These are phyloP conservation scores for Orbilia javanica DNA, from an alignment of 2,329 filamentous ascomycete species.

Conservation along the genomic window DNA sequence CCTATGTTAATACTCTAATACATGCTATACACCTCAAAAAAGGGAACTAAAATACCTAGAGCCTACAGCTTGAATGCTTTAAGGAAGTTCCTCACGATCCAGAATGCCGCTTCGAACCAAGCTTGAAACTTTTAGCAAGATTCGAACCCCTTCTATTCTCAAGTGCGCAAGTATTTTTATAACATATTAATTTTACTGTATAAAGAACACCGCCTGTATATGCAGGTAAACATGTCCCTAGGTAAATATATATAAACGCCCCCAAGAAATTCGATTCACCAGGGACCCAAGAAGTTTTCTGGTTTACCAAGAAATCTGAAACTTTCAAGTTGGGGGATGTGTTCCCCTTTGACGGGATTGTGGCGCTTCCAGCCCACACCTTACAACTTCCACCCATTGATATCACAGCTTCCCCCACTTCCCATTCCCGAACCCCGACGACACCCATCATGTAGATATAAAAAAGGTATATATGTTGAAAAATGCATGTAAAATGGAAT, in stretches of 20 bases:
- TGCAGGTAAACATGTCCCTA: no score
- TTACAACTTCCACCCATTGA: not conserved
- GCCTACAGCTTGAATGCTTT: not conserved
- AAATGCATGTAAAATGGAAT: not conserved
- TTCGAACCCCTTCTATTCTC: not conserved
- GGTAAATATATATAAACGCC: no score
- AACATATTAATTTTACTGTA: constrained; percentile 1
- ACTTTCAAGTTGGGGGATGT: not conserved
- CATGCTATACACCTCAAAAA: not conserved
- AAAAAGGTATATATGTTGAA: not conserved
- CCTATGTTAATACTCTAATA: not conserved
- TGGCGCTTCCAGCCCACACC: not conserved
- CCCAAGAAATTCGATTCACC: not conserved
- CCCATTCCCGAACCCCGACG: constrained; percentile 15
- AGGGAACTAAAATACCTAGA: not conserved
- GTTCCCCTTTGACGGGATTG: not conserved
- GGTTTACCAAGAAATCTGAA: not conserved
- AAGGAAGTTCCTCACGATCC: not conserved
- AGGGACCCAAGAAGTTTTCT: not conserved
- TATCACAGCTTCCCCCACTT: not conserved
- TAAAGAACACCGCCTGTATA: not conserved
- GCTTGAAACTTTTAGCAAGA: constrained; percentile 9
- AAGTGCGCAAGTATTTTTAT: not conserved
- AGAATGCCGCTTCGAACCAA: not conserved
- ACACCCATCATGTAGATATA: not conserved